These are phyloP conservation scores for Penicillium manginii DNA, from an alignment of 495 filamentous ascomycete genomes.

Conservation along the genomic window DNA sequence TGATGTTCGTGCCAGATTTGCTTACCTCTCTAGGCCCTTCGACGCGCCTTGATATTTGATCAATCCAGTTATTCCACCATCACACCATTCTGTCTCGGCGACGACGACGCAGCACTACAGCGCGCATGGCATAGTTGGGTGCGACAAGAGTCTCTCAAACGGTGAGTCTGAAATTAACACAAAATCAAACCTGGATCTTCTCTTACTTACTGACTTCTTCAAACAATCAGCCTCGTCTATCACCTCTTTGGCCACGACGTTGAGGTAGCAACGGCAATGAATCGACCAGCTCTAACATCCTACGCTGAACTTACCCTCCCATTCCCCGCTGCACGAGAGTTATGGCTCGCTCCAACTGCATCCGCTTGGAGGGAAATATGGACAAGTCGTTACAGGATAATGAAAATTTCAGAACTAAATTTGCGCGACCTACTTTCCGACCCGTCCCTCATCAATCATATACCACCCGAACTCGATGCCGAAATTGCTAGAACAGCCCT, in stretches of 20 bases:
- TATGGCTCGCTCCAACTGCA: conserved; percentile 59
- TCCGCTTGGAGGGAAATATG: conserved; percentile 54
- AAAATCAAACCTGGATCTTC: neutral
- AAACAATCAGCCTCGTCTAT: conserved; percentile 47
- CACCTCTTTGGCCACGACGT: conserved; percentile 59
- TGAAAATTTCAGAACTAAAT: conserved; percentile 8
- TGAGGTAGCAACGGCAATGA: conserved; percentile 58
- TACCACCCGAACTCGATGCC: conserved; percentile 41
- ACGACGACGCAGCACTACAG: conserved; percentile 45
- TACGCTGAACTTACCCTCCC: conserved; percentile 63
- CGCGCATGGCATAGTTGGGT: conserved; percentile 59
- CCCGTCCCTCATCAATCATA: conserved; percentile 17
- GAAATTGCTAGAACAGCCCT: conserved; percentile 52
- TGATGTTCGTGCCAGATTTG: neutral
- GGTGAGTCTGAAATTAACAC: conserved; percentile 2
- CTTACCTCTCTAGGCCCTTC: conserved; percentile 21
- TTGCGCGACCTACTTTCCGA: conserved; percentile 24
- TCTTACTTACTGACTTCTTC: neutral
- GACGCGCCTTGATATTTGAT: conserved; percentile 37
- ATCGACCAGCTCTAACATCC: conserved; percentile 52
- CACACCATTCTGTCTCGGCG: conserved; percentile 40
- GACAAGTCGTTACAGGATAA: conserved; percentile 27
- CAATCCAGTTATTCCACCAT: conserved; percentile 48
- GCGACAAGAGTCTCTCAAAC: conserved; percentile 50
- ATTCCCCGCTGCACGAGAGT: conserved; percentile 52